Evolutionary conservation across 1,139 yeast genomes (phyloP).

Genomic region (Geotrichum macrosporum): DNA sequence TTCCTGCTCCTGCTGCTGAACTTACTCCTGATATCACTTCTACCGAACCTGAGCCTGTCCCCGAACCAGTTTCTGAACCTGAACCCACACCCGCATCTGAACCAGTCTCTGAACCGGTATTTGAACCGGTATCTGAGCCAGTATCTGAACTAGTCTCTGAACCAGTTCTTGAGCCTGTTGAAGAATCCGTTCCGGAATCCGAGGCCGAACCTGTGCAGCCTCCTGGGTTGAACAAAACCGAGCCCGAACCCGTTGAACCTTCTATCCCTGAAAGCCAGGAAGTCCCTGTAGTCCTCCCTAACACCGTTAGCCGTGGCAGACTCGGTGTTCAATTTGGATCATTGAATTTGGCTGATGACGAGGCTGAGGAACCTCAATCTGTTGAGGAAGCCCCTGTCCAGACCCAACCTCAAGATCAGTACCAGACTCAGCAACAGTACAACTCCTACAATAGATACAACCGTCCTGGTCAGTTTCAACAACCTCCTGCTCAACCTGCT

Average conservation of each 20-base stretch:
- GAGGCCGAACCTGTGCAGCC: constrained; percentile 8
- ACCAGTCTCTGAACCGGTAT: too few relatives aligned
- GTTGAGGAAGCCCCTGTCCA: constrained; percentile 30
- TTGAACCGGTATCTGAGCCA: too few relatives aligned
- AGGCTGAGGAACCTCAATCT: constrained; percentile 23
- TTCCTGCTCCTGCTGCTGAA: constrained; percentile 2
- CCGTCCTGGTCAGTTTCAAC: too few relatives aligned
- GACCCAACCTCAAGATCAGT: constrained; percentile 5
- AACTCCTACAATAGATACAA: constrained; percentile 23
- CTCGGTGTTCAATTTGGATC: constrained; percentile 73
- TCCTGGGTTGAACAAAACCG: constrained; percentile 15
- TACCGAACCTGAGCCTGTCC: constrained; percentile 19
- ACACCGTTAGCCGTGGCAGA: constrained; percentile 41
- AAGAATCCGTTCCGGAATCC: background rate
- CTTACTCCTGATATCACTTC: too few relatives aligned
- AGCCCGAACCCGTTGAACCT: too few relatives aligned
- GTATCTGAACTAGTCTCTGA: constrained; percentile 10
- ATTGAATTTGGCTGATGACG: constrained; percentile 42
- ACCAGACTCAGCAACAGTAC: constrained; percentile 22
- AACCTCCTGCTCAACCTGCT: constrained; percentile 17
- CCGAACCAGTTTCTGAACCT: constrained; percentile 19
- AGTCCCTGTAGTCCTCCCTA: constrained; percentile 64
- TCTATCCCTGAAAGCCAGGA: constrained; percentile 33
- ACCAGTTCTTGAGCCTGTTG: constrained; percentile 1
- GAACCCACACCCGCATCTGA: constrained; percentile 1